These are phyloP conservation scores for Diaporthe caulivora DNA, from an alignment of 2,329 filamentous ascomycete genomes.

Conservation along the genomic window DNA sequence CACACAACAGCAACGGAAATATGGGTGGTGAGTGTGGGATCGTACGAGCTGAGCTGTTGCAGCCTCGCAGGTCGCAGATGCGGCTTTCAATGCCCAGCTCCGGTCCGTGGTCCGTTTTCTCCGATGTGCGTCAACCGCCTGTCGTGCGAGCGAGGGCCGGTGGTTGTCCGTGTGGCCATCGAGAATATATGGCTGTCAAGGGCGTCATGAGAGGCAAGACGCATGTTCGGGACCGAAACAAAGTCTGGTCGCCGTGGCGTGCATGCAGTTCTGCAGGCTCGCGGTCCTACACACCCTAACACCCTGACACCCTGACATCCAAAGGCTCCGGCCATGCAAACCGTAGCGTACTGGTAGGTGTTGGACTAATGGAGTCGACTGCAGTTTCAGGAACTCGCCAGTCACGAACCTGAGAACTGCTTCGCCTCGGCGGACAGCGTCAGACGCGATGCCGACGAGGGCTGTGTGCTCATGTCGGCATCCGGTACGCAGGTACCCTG, in stretches of 20 bases:
- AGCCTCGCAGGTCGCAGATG: constrained; percentile 7
- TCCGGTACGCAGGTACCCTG: background rate
- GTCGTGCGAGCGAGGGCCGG: background rate
- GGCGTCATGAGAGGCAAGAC: background rate
- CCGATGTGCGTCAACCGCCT: background rate
- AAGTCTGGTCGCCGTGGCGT: background rate
- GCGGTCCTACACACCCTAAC: background rate
- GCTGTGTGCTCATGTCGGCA: background rate
- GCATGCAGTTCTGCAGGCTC: constrained; percentile 7
- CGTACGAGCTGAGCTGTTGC: background rate
- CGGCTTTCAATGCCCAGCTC: background rate
- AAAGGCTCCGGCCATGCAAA: background rate
- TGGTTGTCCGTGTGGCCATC: background rate
- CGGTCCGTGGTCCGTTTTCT: constrained; percentile 6
- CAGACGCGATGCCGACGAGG: background rate
- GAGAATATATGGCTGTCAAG: background rate
- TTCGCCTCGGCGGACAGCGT: background rate
- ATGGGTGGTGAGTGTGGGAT: background rate
- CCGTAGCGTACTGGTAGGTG: background rate
- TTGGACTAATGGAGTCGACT: background rate
- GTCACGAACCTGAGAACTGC: background rate
- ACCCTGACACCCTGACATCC: too few relatives aligned
- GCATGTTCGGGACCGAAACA: constrained; percentile 8
- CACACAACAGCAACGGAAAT: background rate
- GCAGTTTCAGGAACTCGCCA: background rate